These are phyloP conservation scores for Kwoniella dejecticola DNA, from an alignment of 768 basidiomycete species.

Conservation along the genomic window DNA sequence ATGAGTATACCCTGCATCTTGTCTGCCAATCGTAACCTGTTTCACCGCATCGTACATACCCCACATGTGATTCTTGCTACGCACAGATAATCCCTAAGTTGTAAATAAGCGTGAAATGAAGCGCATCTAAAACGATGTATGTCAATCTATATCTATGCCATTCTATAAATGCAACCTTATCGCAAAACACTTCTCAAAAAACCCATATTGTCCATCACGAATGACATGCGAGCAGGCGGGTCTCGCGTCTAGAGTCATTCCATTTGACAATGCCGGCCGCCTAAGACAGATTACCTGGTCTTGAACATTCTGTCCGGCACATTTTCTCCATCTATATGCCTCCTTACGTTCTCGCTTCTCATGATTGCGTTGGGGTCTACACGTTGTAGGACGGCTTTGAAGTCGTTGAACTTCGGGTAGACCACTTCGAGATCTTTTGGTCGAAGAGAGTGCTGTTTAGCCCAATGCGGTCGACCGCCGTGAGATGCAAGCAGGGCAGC, in stretches of 20 bases:
- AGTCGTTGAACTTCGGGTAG: constrained; percentile 83
- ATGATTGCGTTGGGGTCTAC: constrained; percentile 72
- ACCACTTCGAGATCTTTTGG: constrained; percentile 66
- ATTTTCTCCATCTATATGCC: constrained; percentile 74
- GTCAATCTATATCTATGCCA: constrained; percentile 9
- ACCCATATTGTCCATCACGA: too few relatives aligned
- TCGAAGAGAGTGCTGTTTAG: constrained; percentile 77
- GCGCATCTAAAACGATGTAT: not conserved
- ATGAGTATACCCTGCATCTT: constrained; percentile 13
- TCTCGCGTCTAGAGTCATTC: too few relatives aligned
- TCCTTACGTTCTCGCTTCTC: constrained; percentile 83
- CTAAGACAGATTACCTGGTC: constrained; percentile 8
- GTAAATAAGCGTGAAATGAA: not conserved
- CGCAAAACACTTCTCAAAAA: too few relatives aligned
- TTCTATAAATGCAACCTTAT: not conserved
- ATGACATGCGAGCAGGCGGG: too few relatives aligned
- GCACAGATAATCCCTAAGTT: too few relatives aligned
- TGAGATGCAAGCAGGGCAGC: constrained; percentile 70
- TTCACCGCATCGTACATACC: not conserved
- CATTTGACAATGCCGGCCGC: too few relatives aligned
- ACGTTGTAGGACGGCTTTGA: constrained; percentile 65
- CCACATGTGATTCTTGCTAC: not conserved
- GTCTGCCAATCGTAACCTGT: too few relatives aligned
- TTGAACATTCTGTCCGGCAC: constrained; percentile 62
- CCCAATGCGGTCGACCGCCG: constrained; percentile 92